Evolutionary conservation across 306 rosid species (phyloP).

Genomic region (Trichosanthes cucumerina): DNA sequence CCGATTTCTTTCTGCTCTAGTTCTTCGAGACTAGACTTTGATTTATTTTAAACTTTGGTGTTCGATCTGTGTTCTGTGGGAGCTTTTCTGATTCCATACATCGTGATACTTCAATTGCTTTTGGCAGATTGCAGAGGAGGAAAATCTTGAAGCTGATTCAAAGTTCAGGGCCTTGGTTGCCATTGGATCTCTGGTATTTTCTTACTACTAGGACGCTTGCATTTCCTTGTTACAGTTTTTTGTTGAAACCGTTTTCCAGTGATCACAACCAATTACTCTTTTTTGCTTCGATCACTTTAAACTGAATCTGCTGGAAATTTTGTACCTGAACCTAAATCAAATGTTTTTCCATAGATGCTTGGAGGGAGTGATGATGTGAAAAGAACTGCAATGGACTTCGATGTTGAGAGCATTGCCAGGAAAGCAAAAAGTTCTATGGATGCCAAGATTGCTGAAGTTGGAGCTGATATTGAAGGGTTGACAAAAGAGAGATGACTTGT

Average conservation of each 20-base stretch:
- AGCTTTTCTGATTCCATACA: neutral
- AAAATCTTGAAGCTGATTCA: slow-evolving; percentile 56
- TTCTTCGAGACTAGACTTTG: neutral
- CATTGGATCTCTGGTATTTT: slow-evolving; percentile 78
- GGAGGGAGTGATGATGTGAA: slow-evolving; percentile 60
- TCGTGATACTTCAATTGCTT: neutral
- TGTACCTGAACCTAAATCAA: neutral
- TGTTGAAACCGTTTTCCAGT: neutral
- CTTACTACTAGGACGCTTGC: slow-evolving; percentile 6
- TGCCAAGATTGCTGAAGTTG: slow-evolving; percentile 67
- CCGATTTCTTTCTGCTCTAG: neutral
- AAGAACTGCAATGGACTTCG: slow-evolving; percentile 72
- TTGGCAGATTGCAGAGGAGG: slow-evolving; percentile 61
- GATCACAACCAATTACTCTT: neutral
- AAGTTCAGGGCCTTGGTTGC: slow-evolving; percentile 89
- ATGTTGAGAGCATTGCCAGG: slow-evolving; percentile 66
- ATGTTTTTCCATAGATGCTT: slow-evolving; percentile 47
- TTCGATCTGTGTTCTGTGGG: neutral
- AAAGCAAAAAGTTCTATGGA: slow-evolving; percentile 66
- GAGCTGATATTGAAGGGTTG: slow-evolving; percentile 66
- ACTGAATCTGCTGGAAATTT: neutral
- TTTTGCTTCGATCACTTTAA: neutral
- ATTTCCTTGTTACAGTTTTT: neutral
- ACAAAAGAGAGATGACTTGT: slow-evolving; percentile 33
- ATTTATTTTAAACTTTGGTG: neutral